Evolutionary conservation across 2,329 filamentous ascomycete genomes (phyloP).

Genomic region (Xylogone sp.): DNA sequence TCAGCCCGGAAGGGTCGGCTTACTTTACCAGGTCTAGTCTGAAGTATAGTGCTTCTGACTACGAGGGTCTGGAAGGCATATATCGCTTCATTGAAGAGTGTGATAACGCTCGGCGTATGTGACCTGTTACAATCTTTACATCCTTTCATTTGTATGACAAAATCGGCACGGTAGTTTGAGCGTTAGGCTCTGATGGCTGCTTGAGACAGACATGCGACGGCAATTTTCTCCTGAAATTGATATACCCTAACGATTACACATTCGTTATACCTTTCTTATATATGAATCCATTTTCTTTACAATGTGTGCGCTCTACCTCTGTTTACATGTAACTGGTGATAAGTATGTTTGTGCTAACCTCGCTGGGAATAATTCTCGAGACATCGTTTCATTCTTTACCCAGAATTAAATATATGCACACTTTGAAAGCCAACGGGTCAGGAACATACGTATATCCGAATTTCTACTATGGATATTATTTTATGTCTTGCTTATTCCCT

Average conservation of each 20-base stretch:
- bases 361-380: not conserved
- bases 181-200: not conserved
- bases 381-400: too few relatives aligned
- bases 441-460: too few relatives aligned
- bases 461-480: too few relatives aligned
- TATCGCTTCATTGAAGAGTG: constrained; percentile 63
- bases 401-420: too few relatives aligned
- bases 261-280: not conserved
- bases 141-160: not conserved
- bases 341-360: too few relatives aligned
- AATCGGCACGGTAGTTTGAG: too few relatives aligned
- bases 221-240: not conserved
- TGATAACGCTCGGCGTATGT: constrained; percentile 34
- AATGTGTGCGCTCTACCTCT: not conserved
- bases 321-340: too few relatives aligned
- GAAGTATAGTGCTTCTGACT: constrained; percentile 43
- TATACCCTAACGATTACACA: not conserved
- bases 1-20: constrained; percentile 24
- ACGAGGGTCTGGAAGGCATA: constrained; percentile 61
- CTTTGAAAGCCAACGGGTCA: too few relatives aligned
- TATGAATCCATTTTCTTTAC: not conserved
- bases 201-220: not conserved
- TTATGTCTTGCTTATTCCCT: not conserved
- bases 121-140: not conserved
- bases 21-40: constrained; percentile 23